These are phyloP conservation scores for Phlyctochytrium planicorne DNA, from an alignment of 192 early-diverging fungal genomes.

Conservation along the genomic window DNA sequence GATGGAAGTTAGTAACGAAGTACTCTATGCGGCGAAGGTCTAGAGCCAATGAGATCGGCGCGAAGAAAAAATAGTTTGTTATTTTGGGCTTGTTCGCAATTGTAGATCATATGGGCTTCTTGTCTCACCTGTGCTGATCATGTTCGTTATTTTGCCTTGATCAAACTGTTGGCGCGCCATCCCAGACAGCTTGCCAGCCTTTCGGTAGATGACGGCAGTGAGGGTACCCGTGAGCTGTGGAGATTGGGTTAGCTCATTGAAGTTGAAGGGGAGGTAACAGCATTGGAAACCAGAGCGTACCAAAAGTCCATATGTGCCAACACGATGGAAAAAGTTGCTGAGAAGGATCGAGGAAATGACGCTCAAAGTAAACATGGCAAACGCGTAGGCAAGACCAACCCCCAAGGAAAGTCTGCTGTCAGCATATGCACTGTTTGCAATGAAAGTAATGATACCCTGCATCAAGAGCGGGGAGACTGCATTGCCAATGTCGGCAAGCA, in stretches of 20 bases:
- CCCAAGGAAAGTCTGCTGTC: not conserved
- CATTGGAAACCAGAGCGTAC: no score
- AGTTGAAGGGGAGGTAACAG: no score
- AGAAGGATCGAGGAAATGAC: conserved; percentile 13
- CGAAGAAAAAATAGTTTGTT: no score
- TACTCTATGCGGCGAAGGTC: conserved; percentile 12
- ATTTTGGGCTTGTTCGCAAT: no score
- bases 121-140: conserved; percentile 40
- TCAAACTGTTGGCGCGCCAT: conserved; percentile 57
- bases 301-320: conserved; percentile 36
- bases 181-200: conserved; percentile 52
- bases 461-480: conserved; percentile 48
- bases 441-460: conserved; percentile 40
- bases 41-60: not conserved
- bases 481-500: conserved; percentile 32
- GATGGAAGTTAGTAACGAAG: conserved; percentile 25
- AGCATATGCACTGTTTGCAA: conserved; percentile 3
- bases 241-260: no score
- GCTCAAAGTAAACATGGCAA: conserved; percentile 20
- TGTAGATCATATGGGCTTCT: no score
- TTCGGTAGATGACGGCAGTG: conserved; percentile 58
- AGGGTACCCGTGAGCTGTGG: no score
- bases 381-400: conserved; percentile 10
- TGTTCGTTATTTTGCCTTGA: conserved; percentile 62
- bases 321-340: conserved; percentile 40